Conservation (phyloP, 2,329 filamentous ascomycete genomes). For the Boeremia lycopersici region DNA sequence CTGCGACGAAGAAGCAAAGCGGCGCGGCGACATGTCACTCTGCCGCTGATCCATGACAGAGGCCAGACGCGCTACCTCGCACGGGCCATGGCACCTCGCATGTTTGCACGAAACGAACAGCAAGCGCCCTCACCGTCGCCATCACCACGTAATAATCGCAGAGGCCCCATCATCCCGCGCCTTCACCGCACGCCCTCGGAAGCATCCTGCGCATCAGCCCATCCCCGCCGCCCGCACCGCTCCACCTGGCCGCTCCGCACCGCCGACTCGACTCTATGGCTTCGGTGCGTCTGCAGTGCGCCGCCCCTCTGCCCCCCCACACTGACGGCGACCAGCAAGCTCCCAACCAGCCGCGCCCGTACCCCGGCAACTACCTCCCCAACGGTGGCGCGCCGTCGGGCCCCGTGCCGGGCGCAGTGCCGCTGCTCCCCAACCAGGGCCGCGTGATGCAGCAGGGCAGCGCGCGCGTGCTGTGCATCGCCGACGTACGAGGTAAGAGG, state of each 20-base stretch:
- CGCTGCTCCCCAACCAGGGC: constrained; percentile 60
- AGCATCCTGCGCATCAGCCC: constrained; percentile 11
- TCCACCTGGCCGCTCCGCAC: constrained; percentile 30
- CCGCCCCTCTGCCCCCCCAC: constrained; percentile 11
- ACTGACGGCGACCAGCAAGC: constrained; percentile 52
- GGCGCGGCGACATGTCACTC: constrained; percentile 20
- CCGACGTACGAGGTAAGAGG: constrained; percentile 56
- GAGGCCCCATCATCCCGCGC: constrained; percentile 27
- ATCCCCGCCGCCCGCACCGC: constrained; percentile 16
- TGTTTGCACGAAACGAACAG: constrained; percentile 38
- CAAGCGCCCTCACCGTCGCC: constrained; percentile 31
- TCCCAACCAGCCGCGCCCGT: constrained; percentile 57
- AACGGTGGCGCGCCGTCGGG: constrained; percentile 53
- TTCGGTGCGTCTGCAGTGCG: constrained; percentile 37
- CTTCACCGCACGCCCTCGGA: constrained; percentile 13
- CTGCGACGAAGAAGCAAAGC: background rate
- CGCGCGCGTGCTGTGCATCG: constrained; percentile 57
- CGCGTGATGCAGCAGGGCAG: constrained; percentile 58
- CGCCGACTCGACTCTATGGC: constrained; percentile 40
- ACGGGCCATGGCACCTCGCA: constrained; percentile 20
- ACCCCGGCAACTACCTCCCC: constrained; percentile 55
- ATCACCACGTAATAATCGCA: constrained; percentile 29
- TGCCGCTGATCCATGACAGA: constrained; percentile 18
- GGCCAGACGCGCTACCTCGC: constrained; percentile 27
- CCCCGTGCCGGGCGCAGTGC: constrained; percentile 51